Base-by-base conservation (phyloP, 2,329 filamentous ascomycete species). In the Pseudopyrenochaeta lycopersici region DNA sequence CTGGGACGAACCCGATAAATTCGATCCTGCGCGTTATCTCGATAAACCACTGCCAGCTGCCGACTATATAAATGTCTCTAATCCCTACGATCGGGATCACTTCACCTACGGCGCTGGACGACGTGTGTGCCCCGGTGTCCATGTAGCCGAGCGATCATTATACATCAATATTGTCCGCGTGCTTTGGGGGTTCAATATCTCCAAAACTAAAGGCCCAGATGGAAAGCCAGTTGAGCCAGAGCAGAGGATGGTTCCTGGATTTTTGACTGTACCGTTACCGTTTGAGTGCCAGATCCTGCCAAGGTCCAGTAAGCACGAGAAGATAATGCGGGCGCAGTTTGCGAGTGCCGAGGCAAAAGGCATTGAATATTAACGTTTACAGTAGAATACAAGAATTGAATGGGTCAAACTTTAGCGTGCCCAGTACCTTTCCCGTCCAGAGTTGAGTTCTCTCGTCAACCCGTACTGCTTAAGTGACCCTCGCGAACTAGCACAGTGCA, bases 71-170 rank as follows among this genome's bases (percentile, higher is more conserved):
- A 72, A 70, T 15, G 36, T 51, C 3, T 55, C 62, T 1, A 68
- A 76, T 43, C 68, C 72, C 7, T 63, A 61, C 21, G 69, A 62
- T 17, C 64, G 74, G 3, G 74, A 76, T 33, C 74, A 76, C 48
- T 76, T 75, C 41, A 62, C 71, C 0, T 76, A 74, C 39, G 72
- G 74, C 7, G 71, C 72, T 0, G 74, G 74, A 2, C 48, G 73
- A 10, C 60, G 74, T 4, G 66, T 74, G 1, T 76, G 74, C 54
- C 72, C 72, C 7, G 74, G 73, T 10, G 62, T 74, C 4, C 73
- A 76, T 52, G 68, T 76, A 7, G 74, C 74, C 0, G 73, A 76
- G 31, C 70, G 72, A 27, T 74, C 72, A 2, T 60, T 76, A 5
- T 74, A 67, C 40, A 72, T 76, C 53, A 73, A 73, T 32, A 70